Evolutionary conservation across 2,329 filamentous ascomycete species (phyloP), one percentile per base, ranked within the genome.

Genomic region (Ampelomyces quisqualis): DNA sequence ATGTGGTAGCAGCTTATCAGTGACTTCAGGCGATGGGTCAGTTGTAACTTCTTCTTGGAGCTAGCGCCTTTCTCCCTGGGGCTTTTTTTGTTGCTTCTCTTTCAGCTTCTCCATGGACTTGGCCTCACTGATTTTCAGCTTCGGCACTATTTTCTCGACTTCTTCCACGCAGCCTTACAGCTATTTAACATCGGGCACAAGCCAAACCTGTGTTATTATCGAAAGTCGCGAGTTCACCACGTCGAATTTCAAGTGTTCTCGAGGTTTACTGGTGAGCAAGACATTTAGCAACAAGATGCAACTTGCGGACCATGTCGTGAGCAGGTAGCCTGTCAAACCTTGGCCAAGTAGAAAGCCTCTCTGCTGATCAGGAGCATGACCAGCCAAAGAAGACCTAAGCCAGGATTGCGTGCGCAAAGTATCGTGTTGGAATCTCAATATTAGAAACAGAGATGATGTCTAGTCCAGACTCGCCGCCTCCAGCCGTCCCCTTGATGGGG

Each of bases 31-130:
- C 57, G 61, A 50, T 70, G 68, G 5, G 67, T 69, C 1, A 68
- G 68, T 10, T 68, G 60, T 15, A 73, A 70, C 31, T 74, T 72
- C 42, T 71, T 64, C 34, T 72, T 69, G 28, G 55, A 73, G 46
- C 63, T 85, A 40, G 79, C 62, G 2, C 77, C 76, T 72, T 89
- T 90, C 45, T 81, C 68, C 34, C 87, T 82, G n/a, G 14, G n/a
- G 11, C 5, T 19, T 17, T 15, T 30, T 30, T 2, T 13, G 6
- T 19, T 30, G 14, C 15, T 79, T 80, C 39, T 75, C 75, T 68
- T 91, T 91, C 42, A 87, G 67, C 18, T 62, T 60, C 15, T 60
- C 62, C 22, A 70, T 65, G 18, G 74, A 57, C 49, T 73, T 68
- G 32, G 73, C 65, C 47, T 76, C 70, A 6, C 67, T 71, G 14